Evolutionary conservation across 306 rosid genomes (phyloP), one percentile per base, ranked within the genome.

Genomic region (Quercus suber): DNA sequence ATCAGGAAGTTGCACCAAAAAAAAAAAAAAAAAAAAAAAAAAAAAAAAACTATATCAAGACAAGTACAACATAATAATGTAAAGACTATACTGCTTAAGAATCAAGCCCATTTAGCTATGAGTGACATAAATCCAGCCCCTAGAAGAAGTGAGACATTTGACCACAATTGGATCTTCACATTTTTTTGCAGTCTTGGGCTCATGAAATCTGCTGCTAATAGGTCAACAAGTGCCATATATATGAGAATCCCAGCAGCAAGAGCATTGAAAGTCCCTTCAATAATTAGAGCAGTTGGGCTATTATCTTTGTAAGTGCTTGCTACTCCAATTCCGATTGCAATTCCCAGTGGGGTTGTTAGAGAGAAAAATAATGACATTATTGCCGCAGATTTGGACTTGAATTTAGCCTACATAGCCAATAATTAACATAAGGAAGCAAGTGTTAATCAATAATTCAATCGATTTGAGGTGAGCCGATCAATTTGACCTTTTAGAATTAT

Each of bases 241-340:
- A 93, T 89, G 56, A 93, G 85, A n/a, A 93, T 93, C 59, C 96
- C 94, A 72, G 96, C 88, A 3, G 97, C 85, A 8, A 92, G 89
- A 64, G 92, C 82, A 72, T 88, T 82, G 31, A 91, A 78, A 61
- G 80, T 75, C 25, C 96, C 97, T 79, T 89, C 89, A 35, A 91
- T 82, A 31, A 87, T 88, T 1, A 93, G 74, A 68, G 96, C 84
- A n/a, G 88, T 87, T 11, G 85, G 84, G 17, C 86, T 81, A 28
- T 83, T 85, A 58, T 85, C 90, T 21, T 75, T 67, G 60, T 90
- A 90, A 17, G 58, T 81, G 1, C 77, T 89, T 60, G 90, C 79
- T 60, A 88, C 78, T 30, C 84, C 91, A 19, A 88, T 84, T 1
- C 96, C 97, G 28, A 88, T 76, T 61, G 82, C 91, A 77, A 89